Evolutionary conservation across 148 eudicot species (phyloP), one percentile per base, ranked within the genome.

Genomic region (Rhododendron griersonianum): DNA sequence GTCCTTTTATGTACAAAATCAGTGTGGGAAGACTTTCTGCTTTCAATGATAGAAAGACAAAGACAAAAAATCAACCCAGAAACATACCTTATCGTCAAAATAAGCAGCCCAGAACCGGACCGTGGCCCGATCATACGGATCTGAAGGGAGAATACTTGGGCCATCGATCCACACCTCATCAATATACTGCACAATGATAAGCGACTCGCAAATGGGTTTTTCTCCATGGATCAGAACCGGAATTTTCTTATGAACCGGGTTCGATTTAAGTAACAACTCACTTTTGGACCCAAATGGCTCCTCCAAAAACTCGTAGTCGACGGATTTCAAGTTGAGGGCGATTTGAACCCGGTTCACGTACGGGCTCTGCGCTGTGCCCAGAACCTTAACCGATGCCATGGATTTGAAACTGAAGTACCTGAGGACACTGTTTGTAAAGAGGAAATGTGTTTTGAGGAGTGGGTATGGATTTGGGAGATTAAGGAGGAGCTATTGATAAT

Each of bases 171-270:
- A 92, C 3, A 65, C 87, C 59, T 55, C 59, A 3, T 55, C 59
- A 55, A 55, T 86, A 84, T 93, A 95, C 28, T 93, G 89, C n/a
- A 95, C 87, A 33, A 95, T 93, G 80, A 95, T 35, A 51, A 90
- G 91, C 0, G 98, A 93, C 78, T 95, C 98, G 30, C 91, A 89
- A 11, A 95, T 74, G 15, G 92, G 88, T 63, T 87, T 91, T 48
- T 86, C 91, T n/a, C 80, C 79, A 87, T 93, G 94, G 67, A 95
- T 78, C 8, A 95, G 85, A 53, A 95, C 95, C 18, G 98, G 98
- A 78, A 95, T 89, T 81, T 91, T 95, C 90, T 95, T 91, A 83
- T 93, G 69, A 89, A 95, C 88, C 21, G 96, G 98, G 86, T 95
- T 93, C 7, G 92, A 87, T 87, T 90, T 91, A 0, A 95, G 88